Conservation (phyloP, 2,329 filamentous ascomycete species). For the Epichloe aotearoae region DNA sequence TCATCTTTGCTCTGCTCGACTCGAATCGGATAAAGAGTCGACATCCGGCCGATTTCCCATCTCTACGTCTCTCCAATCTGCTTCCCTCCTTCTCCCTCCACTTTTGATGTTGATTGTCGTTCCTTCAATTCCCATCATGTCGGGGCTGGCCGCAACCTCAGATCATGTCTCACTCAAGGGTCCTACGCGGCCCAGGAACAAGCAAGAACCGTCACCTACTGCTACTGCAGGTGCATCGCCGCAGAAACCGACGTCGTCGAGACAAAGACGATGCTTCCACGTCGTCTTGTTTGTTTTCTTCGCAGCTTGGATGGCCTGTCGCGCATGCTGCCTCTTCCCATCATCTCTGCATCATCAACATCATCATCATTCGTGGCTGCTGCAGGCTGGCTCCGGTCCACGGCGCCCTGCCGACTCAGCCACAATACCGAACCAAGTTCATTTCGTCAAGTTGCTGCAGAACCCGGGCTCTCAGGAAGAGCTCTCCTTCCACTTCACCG, state of each 20-base stretch:
- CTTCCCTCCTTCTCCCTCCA: neutral
- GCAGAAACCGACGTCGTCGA: neutral
- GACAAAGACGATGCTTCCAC: neutral
- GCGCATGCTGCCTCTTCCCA: neutral
- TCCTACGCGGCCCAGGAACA: neutral
- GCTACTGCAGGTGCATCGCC: neutral
- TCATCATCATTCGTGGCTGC: neutral
- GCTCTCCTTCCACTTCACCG: conserved; percentile 1
- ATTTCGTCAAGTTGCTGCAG: conserved; percentile 1
- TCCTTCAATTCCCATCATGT: neutral
- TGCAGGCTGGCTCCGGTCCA: neutral
- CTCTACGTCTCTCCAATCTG: no score
- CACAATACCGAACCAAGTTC: conserved; percentile 2
- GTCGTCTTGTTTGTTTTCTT: neutral
- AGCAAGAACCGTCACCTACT: neutral
- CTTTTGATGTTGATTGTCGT: neutral
- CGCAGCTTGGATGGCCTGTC: neutral
- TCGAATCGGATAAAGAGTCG: neutral
- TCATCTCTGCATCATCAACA: neutral
- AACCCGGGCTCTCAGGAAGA: neutral
- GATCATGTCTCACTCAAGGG: neutral
- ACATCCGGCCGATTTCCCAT: no score
- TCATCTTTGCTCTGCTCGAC: neutral
- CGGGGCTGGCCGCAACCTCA: neutral
- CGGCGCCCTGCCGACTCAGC: neutral